These are phyloP conservation scores for Avena insularis DNA, from an alignment of 176 grass and related monocot species.

Conservation along the genomic window DNA sequence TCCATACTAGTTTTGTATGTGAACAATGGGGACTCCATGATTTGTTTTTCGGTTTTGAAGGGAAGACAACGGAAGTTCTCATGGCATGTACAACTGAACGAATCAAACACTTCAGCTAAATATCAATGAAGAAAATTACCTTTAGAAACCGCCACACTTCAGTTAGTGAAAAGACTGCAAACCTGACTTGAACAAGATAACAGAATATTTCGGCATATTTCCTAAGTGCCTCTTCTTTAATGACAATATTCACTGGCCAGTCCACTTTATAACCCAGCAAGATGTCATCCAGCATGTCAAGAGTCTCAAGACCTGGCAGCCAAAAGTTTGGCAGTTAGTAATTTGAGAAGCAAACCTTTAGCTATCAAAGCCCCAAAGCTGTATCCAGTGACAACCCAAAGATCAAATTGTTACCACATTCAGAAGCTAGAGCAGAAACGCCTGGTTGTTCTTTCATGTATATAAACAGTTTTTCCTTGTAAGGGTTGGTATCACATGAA, in stretches of 20 bases:
- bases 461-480: conserved; percentile 85
- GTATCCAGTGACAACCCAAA: background rate
- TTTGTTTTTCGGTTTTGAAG: conserved; percentile 23
- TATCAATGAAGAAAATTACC: conserved; percentile 51
- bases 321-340: conserved; percentile 37
- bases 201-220: conserved; percentile 96
- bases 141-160: conserved; percentile 82
- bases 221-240: conserved; percentile 78
- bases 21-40: conserved; percentile 12
- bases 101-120: conserved; percentile 35
- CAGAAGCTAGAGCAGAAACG: conserved; percentile 51
- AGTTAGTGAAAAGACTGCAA: conserved; percentile 80
- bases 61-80: background rate
- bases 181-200: conserved; percentile 84
- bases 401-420: conserved; percentile 61
- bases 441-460: conserved; percentile 59
- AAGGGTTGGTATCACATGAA: conserved; percentile 85
- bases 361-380: conserved; percentile 11
- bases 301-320: conserved; percentile 60
- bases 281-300: conserved; percentile 69
- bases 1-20: background rate
- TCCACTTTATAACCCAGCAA: conserved; percentile 94
- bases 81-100: conserved; percentile 25
- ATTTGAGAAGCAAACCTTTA: conserved; percentile 32
- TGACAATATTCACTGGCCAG: conserved; percentile 91